Base-by-base conservation (phyloP, 768 basidiomycete genomes). In the Termitomyces sp. region DNA sequence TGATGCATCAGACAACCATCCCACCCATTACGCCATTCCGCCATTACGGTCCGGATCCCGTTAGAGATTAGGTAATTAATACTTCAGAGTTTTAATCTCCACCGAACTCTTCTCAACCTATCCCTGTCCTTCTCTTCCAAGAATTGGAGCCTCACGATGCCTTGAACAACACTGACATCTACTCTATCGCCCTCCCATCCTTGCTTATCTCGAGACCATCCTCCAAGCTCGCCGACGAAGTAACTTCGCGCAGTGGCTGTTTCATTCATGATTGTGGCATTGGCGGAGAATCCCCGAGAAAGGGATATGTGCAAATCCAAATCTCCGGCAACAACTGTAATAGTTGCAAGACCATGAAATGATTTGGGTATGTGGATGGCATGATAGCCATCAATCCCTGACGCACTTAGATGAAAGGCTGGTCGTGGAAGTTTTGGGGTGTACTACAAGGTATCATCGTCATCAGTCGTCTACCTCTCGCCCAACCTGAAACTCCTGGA, bases 291-390 rank as follows among this genome's bases (percentile, higher is more conserved):
- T 12, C 62, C 70, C 6, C 57, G 57, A 7, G 75, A 76, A 9
- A 78, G 69, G 9, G 65, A 63, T 4, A 77, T 66, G 55, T 74
- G 77, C 11, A 61, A 66, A 42, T 73, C 75, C 24, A 78, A 67
- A 59, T 76, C 69, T 6, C 76, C 76, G 0, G 67, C 70, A n/a
- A 66, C 67, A 39, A 79, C 69, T 54, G 66, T 63, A 24, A 79
- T 65, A 0, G 70, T 73, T 18, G 78, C 64, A 3, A 76, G 73
- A 0, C 79, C 80, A 46, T 70, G 73, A 66, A 79, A 78, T 9
- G 78, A 75, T 18, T 67, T 67, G 27, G 80, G 80, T 13, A 81
- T 69, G 39, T 75, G 70, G 8, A 81, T 67, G 46, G 68, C 66
- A 51, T 70, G 56, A 63, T 70, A 67, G 42, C 72, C 65, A 66